Base-by-base conservation (phyloP, 352 stramenopile species). In the Phytophthora aleatoria region DNA sequence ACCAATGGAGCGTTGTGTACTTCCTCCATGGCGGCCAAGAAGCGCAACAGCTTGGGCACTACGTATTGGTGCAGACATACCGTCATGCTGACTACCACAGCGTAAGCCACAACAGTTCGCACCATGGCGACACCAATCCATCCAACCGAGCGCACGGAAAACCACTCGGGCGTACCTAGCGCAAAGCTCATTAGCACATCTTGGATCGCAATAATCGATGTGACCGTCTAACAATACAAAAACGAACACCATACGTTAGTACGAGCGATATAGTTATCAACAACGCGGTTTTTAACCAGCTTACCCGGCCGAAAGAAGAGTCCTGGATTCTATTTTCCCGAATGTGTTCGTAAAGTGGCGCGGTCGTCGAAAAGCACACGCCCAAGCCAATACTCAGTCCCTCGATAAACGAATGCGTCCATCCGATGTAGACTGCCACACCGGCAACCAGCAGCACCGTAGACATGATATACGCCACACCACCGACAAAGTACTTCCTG, bases 181-280 rank as follows among this genome's bases (percentile, higher is more conserved):
- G 84, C 86, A 69, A 95, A 95, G 41, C 87, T 95, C 87, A 95
- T 95, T 9, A 95, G 67, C 12, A 91, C 65, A 56, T 95, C 87
- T 65, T 95, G 87, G 3, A 94, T 80, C 5, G 85, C 87, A 67
- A 95, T 94, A 76, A 95, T 93, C 3, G 87, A 83, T 1, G 83
- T 92, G 28, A 95, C 70, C 10, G 85, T 92, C 83, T 95, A 67
- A 20, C 16, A 51, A n/a, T 26, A 60, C 3, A 30, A 48, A 60
- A 7, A 67, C 8, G 16, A 33, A 50, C 13, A 48, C 20, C 3
- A 16, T 26, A 5, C 4, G 35, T 41, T 41, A 41, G 35, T 41
- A 41, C 35, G 28, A 41, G 5, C 10, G n/a, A 16, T 3, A 4
- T n/a, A 41, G 35, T 5, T 3, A 3, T 16, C 35, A 16, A 41